Evolutionary conservation across 768 basidiomycete genomes (phyloP), one percentile per base, ranked within the genome.

Genomic region (Rubroboletus pulcherrimus): DNA sequence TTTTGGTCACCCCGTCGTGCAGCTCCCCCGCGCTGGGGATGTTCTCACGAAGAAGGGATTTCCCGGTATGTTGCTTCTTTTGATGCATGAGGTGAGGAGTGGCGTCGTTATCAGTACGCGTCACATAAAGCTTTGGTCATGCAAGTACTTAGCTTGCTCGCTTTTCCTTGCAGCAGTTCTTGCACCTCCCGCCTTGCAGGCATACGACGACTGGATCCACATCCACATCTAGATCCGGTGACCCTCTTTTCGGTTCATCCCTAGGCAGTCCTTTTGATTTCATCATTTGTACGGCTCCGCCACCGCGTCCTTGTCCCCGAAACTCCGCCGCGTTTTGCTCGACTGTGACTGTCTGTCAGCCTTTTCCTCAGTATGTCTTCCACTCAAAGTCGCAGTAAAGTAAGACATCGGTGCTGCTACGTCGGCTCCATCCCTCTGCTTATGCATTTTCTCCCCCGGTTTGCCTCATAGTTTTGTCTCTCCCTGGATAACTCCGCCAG

Each of bases 41-140:
- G 37, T 63, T 69, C 54, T 63, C 63, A 63, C 41, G 56, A 57
- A 41, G 39, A 55, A 51, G 70, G 57, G 46, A 56, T 60, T 59
- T 62, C 59, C 69, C 49, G 54, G 59, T 55, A 51, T 50, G 59
- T 56, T 37, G 49, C 62, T 61, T 62, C 71, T 66, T 71, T 52
- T 67, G 58, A 66, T 63, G 38, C 63, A 63, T 62, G 62, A 53
- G 65, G 51, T 53, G 55, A 53, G 53, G 35, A 12, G 37, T 45
- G 35, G 52, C 52, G 46, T 45, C 60, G 53, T 61, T 54, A 59
- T 51, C 35, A 48, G 6, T 11, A 15, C 24, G 41, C 26, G 10
- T 55, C 62, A 51, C 58, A 69, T 69, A 71, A 71, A 67, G 44
- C 49, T 49, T 56, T 21, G 59, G 6, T 51, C 35, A 38, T 51